Evolutionary conservation across 805 yeast species (phyloP).

Genomic region (Yueomyces sinensis): DNA sequence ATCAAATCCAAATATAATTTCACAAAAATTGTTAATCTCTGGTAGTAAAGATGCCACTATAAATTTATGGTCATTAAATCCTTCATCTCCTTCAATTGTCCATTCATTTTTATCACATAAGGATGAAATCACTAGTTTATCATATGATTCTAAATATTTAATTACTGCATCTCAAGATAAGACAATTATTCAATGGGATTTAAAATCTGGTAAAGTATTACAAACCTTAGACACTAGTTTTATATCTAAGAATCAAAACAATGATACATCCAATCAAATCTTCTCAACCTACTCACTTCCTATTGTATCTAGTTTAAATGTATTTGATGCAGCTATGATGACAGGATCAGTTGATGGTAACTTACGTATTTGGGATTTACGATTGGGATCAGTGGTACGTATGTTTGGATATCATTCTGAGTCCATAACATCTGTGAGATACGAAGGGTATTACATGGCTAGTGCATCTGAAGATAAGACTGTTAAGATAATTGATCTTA

Average conservation of each 20-base stretch:
- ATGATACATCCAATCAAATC: neutral
- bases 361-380: constrained; percentile 63
- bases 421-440: constrained; percentile 52
- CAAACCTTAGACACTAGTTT: constrained; percentile 50
- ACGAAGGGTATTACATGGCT: constrained; percentile 46
- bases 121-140: constrained; percentile 51
- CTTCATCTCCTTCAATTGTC: constrained; percentile 19
- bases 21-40: constrained; percentile 22
- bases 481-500: constrained; percentile 56
- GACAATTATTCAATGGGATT: constrained; percentile 68
- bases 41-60: constrained; percentile 56
- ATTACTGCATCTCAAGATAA: constrained; percentile 60
- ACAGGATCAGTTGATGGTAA: constrained; percentile 67
- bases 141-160: constrained; percentile 36
- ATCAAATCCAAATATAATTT: constrained; percentile 26
- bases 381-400: constrained; percentile 54
- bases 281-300: constrained; percentile 16
- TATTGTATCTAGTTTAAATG: constrained; percentile 54
- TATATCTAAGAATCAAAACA: constrained; percentile 1
- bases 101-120: constrained; percentile 49
- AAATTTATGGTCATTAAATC: constrained; percentile 36
- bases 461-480: constrained; percentile 54
- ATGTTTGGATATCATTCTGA: constrained; percentile 54
- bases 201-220: constrained; percentile 47
- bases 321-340: constrained; percentile 63